Conservation (phyloP, 495 filamentous ascomycete species). For the Aspergillus avenaceus region DNA sequence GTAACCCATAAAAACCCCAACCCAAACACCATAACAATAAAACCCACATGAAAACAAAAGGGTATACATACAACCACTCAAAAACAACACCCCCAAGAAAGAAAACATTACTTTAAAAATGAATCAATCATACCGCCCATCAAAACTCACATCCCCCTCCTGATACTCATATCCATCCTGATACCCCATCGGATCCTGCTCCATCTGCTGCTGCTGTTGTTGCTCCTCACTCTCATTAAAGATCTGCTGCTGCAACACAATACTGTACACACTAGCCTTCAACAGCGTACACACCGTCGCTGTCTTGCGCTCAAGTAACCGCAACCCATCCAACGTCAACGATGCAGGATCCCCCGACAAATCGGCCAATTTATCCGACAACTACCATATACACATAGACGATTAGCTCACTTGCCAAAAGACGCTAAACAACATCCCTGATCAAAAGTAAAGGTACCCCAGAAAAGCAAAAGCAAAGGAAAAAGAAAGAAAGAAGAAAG, state of each 20-base stretch:
- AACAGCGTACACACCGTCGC: slow-evolving; percentile 89
- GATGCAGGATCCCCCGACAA: slow-evolving; percentile 29
- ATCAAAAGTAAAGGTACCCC: no score
- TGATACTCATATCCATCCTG: slow-evolving; percentile 12
- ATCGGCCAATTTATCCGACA: slow-evolving; percentile 36
- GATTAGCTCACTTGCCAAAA: no score
- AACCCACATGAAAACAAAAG: slow-evolving; percentile 8
- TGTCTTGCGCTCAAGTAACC: slow-evolving; percentile 89
- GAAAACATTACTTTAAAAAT: background rate
- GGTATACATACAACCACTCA: background rate
- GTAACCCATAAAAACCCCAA: background rate
- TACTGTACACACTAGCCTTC: slow-evolving; percentile 97
- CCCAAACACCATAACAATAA: slow-evolving; percentile 5
- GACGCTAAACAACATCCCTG: no score
- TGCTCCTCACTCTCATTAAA: slow-evolving; percentile 53
- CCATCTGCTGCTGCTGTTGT: slow-evolving; percentile 28
- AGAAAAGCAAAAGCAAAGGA: no score
- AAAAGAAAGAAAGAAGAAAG: background rate
- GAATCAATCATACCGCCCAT: slow-evolving; percentile 15
- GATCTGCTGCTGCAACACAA: slow-evolving; percentile 96
- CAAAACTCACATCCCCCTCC: slow-evolving; percentile 35
- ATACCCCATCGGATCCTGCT: slow-evolving; percentile 22
- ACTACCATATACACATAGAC: slow-evolving; percentile 23
- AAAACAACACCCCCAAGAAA: background rate
- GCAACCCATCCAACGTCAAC: slow-evolving; percentile 62